Base-by-base conservation (phyloP, 2,329 filamentous ascomycete species). In the Botryosphaeria agaves region DNA sequence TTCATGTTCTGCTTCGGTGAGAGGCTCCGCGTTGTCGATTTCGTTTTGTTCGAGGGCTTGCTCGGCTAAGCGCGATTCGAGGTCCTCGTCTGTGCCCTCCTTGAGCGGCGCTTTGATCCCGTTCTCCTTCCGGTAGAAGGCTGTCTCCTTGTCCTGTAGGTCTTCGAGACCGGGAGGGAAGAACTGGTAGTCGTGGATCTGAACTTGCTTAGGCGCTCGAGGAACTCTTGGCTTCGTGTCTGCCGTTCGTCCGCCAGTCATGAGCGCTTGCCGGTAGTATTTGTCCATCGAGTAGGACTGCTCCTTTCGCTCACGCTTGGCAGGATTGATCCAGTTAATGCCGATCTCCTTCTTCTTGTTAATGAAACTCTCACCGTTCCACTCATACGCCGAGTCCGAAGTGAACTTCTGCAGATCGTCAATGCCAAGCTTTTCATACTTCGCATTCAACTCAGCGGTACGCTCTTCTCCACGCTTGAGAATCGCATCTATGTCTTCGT, bases 221-320 rank as follows among this genome's bases (percentile, higher is more conserved):
- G 89, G 91, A 14, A 89, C 82, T 56, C 93, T 93, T 6, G 87
- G 85, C 53, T 94, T 94, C 16, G 80, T 69, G 37, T 94, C 84
- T 23, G 82, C 75, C 15, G 74, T 76, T 27, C 75, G 69, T 20
- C 76, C 72, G 53, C 83, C 74, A 31, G 81, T 89, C 43, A 80
- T 79, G 47, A 98, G 69, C 7, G 84, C 82, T 45, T 91, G 76
- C 40, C 87, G 78, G 58, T 95, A 98, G 59, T 98, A 98, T 54
- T 94, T 92, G 52, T 98, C 91, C 62, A 98, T 93, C 0, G 87
- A 94, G 52, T 98, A 98, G 4, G 83, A 84, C 50, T 94, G 84
- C 48, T 95, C 87, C 55, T 95, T 98, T 46, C 89, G 81, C 59
- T 98, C 91, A 54, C 89, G 85, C 64, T 98, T 98, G 11, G 87